These are phyloP conservation scores for Grammothele lineata DNA, from an alignment of 768 basidiomycete genomes.

Conservation along the genomic window DNA sequence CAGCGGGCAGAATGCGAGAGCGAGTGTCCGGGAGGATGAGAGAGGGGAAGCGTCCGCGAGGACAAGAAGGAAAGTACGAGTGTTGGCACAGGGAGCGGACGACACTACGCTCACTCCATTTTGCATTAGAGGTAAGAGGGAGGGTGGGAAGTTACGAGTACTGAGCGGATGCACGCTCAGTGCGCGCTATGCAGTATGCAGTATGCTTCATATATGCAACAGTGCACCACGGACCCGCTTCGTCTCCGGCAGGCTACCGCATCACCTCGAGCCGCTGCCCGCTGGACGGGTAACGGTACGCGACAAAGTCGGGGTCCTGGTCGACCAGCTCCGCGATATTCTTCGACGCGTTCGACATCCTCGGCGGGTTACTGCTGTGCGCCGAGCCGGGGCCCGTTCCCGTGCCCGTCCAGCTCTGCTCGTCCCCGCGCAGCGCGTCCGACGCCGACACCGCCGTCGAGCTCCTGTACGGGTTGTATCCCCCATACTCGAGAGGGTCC, in stretches of 20 bases:
- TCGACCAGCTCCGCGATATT: conserved; percentile 75
- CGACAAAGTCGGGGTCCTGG: conserved; percentile 82
- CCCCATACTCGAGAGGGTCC: conserved; percentile 9
- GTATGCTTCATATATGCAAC: too few relatives aligned
- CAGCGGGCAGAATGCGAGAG: background rate
- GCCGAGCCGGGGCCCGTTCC: conserved; percentile 49
- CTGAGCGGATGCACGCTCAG: too few relatives aligned
- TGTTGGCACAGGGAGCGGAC: background rate
- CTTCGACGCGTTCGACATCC: conserved; percentile 63
- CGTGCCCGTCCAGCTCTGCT: conserved; percentile 38
- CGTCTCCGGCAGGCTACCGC: too few relatives aligned
- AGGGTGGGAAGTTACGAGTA: too few relatives aligned
- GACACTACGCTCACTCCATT: background rate
- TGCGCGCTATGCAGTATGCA: too few relatives aligned
- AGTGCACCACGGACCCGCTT: too few relatives aligned
- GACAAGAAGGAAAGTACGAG: background rate
- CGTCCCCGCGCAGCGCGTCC: conserved; percentile 32
- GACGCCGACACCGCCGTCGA: too few relatives aligned
- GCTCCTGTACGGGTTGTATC: conserved; percentile 20
- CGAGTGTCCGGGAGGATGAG: background rate
- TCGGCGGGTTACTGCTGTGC: conserved; percentile 42
- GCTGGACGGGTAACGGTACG: conserved; percentile 81
- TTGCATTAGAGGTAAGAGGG: background rate
- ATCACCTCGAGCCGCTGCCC: conserved; percentile 66
- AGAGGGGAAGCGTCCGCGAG: background rate